Conservation (phyloP, 768 basidiomycete species). For the Collybia nuda region DNA sequence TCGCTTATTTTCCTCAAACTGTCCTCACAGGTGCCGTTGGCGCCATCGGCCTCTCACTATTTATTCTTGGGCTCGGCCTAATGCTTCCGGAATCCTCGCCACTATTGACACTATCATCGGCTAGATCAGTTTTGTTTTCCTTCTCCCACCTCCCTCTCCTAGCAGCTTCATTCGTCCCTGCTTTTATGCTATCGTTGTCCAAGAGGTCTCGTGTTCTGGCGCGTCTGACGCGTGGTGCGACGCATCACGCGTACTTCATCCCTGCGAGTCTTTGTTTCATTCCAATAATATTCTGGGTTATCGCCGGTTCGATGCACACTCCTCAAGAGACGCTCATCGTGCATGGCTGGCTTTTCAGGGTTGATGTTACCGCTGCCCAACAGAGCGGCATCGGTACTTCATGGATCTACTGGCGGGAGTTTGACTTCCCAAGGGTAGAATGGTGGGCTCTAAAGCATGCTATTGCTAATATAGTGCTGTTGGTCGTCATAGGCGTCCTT, state of each 20-base stretch:
- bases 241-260: slow-evolving; percentile 16
- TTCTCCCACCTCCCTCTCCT: slow-evolving; percentile 15
- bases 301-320: slow-evolving; percentile 1
- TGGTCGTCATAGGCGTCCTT: slow-evolving; percentile 22
- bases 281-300: slow-evolving; percentile 18
- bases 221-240: slow-evolving; percentile 14
- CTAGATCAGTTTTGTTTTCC: slow-evolving; percentile 12
- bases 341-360: slow-evolving; percentile 20
- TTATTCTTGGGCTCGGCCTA: slow-evolving; percentile 14
- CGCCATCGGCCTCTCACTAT: slow-evolving; percentile 20
- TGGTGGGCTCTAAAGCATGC: slow-evolving; percentile 19
- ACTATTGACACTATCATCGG: slow-evolving; percentile 13
- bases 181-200: slow-evolving; percentile 16
- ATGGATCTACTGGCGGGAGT: slow-evolving; percentile 24
- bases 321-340: slow-evolving; percentile 2
- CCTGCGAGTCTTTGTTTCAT: slow-evolving; percentile 16
- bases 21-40: slow-evolving; percentile 22
- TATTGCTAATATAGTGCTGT: slow-evolving; percentile 15
- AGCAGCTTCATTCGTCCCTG: slow-evolving; percentile 18
- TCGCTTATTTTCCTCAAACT: slow-evolving; percentile 22
- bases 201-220: slow-evolving; percentile 13
- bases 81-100: background rate
- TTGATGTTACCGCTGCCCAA: slow-evolving; percentile 9
- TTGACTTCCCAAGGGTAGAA: slow-evolving; percentile 20
- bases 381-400: slow-evolving; percentile 10